Evolutionary conservation across 441 rosid genomes (phyloP), one percentile per base, ranked within the genome.

Genomic region (Erodium trifolium): DNA sequence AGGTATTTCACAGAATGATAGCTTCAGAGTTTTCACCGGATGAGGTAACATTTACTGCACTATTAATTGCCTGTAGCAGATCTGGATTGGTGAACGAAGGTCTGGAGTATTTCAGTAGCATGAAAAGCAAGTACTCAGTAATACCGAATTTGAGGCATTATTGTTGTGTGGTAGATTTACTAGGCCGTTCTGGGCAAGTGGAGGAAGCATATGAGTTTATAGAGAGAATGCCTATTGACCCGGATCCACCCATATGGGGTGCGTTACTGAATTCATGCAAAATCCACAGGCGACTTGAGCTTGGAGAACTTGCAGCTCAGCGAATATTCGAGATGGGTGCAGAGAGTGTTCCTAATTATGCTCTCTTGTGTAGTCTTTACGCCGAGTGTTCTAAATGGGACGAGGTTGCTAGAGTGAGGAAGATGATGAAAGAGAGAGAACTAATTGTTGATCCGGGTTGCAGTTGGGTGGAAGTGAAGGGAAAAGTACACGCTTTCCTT

Each of bases 171-270:
- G 95, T 89, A 78, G 97, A 93, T 86, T 82, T 89, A 75, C 92
- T 93, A 64, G 97, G 97, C 34, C 90, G 90, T 68, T 85, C 83
- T 16, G 96, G 99, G 17, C 67, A 83, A 27, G 78, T 89, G 76
- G 78, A 85, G 59, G 88, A 88, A 70, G 97, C 99, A 14, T 76
- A 83, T 67, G 80, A 76, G 69, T 84, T 93, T 74, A 88, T 93
- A 67, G 78, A 78, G 80, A 71, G 78, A 73, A 93, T 93, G 86
- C 88, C 97, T 31, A 39, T 88, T 49, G 77, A 73, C 45, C 90
- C 96, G 70, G 98, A 93, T 79, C 80, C 87, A 5, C 95, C 97
- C 23, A 80, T 88, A 76, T 91, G 98, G 98, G 97, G 98, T 80
- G 98, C 97, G 57, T 84, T 93, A 65, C 79, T 93, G 67, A 91